Evolutionary conservation across 1,139 yeast species (phyloP), one percentile per base, ranked within the genome.

Genomic region (Yamadazyma jaroonii): DNA sequence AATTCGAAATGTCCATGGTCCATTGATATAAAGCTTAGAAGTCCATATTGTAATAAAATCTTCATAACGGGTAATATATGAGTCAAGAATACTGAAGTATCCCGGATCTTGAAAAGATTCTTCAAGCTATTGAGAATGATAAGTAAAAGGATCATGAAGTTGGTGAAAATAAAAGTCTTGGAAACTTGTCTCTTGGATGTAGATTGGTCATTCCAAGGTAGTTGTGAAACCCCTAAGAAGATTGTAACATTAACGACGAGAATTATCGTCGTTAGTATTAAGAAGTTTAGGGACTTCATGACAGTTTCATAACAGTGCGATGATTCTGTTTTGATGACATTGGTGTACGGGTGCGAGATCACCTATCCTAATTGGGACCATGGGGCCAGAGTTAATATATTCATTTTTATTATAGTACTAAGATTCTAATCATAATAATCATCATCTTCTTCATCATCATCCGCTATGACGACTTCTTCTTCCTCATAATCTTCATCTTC

Each of bases 31-130:
- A 48, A 48, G 22, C 43, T 36, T 9, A 48, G 25, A 28, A 39
- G 31, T 7, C 32, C 39, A 25, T 40, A 40, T 25, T 48, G 43
- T n/a, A 44, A 20, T 9, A 40, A 11, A 27, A 46, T 48, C 32
- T 46, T 43, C 8, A 43, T 14, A 6, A 43, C 32, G 2, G 50
- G 51, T 24, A 40, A 42, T 21, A 48, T 9, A 26, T 47, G 47
- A 17, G 42, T 39, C 7, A 23, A 23, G 31, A 46, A 48, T 12
- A 29, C 21, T 25, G 34, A 33, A 3, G n/a, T 11, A 28, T 48
- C 48, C 17, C 39, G 24, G 4, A 47, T 32, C 29, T 32, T 43
- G 37, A 47, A 48, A n/a, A 46, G 38, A 10, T 23, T 14, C 23
- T 40, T 41, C 33, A 41, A 35, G 10, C 36, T 36, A 24, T 46